A percentile compares a stretch with the other conserved stretches of the same genome.
Conservation (phyloP, 371 early-diverging fungal genomes). For the Nematocida sp. region DNA sequence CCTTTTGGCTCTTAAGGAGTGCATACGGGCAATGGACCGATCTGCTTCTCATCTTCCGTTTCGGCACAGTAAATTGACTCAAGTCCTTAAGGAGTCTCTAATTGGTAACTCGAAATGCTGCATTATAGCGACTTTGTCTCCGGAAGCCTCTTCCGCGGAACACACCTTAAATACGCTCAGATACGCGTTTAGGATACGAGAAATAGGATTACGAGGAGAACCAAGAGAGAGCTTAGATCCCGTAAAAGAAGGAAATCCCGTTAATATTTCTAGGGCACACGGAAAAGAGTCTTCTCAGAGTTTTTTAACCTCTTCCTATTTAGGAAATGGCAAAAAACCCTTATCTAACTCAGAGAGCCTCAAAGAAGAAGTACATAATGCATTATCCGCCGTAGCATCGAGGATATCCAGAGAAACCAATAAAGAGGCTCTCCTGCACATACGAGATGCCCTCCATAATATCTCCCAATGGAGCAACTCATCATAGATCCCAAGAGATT, state of each 20-base stretch:
- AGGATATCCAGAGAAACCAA: slow-evolving; percentile 34
- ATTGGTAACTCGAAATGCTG: slow-evolving; percentile 89
- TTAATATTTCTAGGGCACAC: background rate
- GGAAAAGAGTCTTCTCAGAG: background rate
- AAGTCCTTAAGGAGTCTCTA: slow-evolving; percentile 77
- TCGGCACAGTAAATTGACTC: slow-evolving; percentile 89
- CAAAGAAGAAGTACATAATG: slow-evolving; percentile 30
- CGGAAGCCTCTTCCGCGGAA: slow-evolving; percentile 68
- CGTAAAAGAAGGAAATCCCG: background rate
- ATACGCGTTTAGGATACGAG: slow-evolving; percentile 71
- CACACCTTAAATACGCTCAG: slow-evolving; percentile 92
- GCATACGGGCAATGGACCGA: slow-evolving; percentile 75
- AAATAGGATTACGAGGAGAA: slow-evolving; percentile 4
- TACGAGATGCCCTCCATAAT: too few species aligned
- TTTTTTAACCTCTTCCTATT: too few species aligned
- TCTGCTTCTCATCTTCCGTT: slow-evolving; percentile 85
- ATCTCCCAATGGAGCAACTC: too few species aligned
- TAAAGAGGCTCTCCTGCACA: slow-evolving; percentile 20
- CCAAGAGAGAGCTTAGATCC: background rate
- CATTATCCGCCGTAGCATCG: slow-evolving; percentile 31
- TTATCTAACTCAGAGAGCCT: too few species aligned
- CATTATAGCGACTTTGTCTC: slow-evolving; percentile 89
- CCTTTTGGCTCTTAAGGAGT: slow-evolving; percentile 72
- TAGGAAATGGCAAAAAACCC: too few species aligned
- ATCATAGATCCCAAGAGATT: too few species aligned